Percentiles rank a stretch among this genome's conserved stretches.
phyloP scores from a whole-genome alignment of 2,329 filamentous ascomycete species.

The Alternaria sp. region DNA sequence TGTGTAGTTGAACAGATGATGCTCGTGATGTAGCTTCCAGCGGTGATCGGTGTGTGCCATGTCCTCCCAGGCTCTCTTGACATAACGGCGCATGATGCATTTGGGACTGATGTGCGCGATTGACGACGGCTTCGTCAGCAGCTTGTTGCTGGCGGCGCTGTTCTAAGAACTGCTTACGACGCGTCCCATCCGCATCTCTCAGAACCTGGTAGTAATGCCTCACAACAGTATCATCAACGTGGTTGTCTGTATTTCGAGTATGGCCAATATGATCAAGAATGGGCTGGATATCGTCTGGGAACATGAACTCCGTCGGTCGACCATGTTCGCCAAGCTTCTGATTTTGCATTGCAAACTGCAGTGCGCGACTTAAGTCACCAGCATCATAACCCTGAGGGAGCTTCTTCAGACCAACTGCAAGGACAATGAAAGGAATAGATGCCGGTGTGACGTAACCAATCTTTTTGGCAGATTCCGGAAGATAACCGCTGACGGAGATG shows the following conservation, averaged over 20 bases:
- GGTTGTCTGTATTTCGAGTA: background rate
- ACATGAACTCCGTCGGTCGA: slow-evolving; percentile 16
- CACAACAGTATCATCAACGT: slow-evolving; percentile 10
- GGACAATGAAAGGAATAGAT: slow-evolving; percentile 26
- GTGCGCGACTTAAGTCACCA: slow-evolving; percentile 36
- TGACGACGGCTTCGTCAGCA: background rate
- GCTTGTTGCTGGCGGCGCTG: background rate
- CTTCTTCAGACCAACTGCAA: slow-evolving; percentile 29
- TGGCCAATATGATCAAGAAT: slow-evolving; percentile 23
- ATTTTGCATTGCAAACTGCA: slow-evolving; percentile 25
- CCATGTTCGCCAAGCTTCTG: slow-evolving; percentile 6
- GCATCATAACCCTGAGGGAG: slow-evolving; percentile 29
- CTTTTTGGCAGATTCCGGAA: slow-evolving; percentile 10
- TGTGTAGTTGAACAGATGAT: background rate
- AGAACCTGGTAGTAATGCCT: background rate
- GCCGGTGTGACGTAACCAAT: background rate
- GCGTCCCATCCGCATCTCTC: background rate
- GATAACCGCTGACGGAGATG: slow-evolving; percentile 14
- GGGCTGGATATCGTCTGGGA: slow-evolving; percentile 29
- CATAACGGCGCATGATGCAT: background rate
- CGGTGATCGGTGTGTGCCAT: too few species aligned
- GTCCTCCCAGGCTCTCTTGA: background rate
- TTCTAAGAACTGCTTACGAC: background rate
- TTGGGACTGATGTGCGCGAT: background rate
- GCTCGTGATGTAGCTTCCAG: background rate